Conservation (phyloP, 306 rosid species). For the Cucurbita pepo region DNA sequence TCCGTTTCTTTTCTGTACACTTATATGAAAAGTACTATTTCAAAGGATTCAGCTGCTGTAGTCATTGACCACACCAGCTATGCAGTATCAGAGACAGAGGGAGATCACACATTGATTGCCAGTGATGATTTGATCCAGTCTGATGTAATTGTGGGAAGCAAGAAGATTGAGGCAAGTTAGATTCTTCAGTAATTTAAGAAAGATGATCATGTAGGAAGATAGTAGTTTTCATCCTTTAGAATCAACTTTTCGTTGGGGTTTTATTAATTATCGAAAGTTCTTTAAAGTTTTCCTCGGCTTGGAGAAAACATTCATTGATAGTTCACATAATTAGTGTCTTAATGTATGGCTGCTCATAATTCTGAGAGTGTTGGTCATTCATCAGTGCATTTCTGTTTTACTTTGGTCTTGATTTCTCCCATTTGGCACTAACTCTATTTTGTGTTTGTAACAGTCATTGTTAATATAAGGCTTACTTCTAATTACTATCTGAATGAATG, state of each 20-base stretch:
- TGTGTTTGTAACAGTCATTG: background rate
- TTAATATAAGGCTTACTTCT: conserved; percentile 5
- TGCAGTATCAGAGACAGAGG: conserved; percentile 62
- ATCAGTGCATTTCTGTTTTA: background rate
- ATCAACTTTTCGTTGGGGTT: background rate
- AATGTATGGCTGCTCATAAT: background rate
- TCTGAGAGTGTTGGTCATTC: background rate
- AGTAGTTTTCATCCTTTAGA: background rate
- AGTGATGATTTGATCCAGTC: conserved; percentile 61
- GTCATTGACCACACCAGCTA: conserved; percentile 83
- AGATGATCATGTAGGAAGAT: background rate
- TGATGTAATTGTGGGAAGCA: conserved; percentile 64
- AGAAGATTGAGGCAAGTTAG: conserved; percentile 56
- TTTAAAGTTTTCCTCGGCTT: background rate
- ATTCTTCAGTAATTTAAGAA: background rate
- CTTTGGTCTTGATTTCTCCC: background rate
- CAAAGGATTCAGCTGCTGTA: conserved; percentile 53
- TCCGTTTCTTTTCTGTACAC: background rate
- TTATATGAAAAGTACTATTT: background rate
- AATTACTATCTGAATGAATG: conserved; percentile 10
- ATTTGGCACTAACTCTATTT: background rate
- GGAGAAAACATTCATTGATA: background rate
- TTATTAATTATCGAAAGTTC: background rate
- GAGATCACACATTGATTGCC: conserved; percentile 87
- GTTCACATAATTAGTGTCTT: background rate